These are phyloP conservation scores for Pseudisothecium myosuroides DNA, from an alignment of 225 moss, liverwort and hornwort genomes.

Conservation along the genomic window DNA sequence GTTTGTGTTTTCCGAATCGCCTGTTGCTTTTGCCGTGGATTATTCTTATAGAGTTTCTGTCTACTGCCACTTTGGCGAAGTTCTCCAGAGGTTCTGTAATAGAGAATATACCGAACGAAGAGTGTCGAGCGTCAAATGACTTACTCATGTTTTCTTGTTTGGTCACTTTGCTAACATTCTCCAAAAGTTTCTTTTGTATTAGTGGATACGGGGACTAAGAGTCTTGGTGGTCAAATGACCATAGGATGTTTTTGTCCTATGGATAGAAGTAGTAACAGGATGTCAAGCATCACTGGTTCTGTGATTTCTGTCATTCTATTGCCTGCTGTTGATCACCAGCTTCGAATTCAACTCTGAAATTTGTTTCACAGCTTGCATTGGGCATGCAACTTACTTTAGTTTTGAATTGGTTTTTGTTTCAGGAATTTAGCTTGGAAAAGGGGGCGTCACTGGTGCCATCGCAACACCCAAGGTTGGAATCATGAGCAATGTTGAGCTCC, in stretches of 20 bases:
- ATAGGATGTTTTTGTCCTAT: too few species aligned
- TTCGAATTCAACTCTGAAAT: neutral
- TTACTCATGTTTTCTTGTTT: too few species aligned
- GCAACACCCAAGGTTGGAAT: constrained; percentile 4
- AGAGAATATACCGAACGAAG: neutral
- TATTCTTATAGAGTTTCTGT: neutral
- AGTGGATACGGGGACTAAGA: neutral
- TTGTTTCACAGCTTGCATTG: too few species aligned
- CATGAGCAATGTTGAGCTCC: constrained; percentile 19
- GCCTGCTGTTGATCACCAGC: neutral
- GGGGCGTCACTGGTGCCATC: constrained; percentile 22
- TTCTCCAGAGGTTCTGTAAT: neutral
- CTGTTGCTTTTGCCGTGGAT: neutral
- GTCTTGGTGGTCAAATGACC: neutral
- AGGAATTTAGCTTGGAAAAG: constrained; percentile 19
- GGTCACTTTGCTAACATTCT: neutral
- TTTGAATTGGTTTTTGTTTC: neutral
- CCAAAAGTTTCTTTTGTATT: too few species aligned
- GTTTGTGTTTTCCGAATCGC: neutral
- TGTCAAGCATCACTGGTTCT: too few species aligned
- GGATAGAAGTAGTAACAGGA: neutral
- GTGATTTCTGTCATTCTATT: neutral
- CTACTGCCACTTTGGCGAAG: neutral
- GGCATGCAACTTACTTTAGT: neutral
- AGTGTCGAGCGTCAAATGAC: neutral